phyloP scores from a whole-genome alignment of 2,329 filamentous ascomycete species.

The Huntiella omanensis region DNA sequence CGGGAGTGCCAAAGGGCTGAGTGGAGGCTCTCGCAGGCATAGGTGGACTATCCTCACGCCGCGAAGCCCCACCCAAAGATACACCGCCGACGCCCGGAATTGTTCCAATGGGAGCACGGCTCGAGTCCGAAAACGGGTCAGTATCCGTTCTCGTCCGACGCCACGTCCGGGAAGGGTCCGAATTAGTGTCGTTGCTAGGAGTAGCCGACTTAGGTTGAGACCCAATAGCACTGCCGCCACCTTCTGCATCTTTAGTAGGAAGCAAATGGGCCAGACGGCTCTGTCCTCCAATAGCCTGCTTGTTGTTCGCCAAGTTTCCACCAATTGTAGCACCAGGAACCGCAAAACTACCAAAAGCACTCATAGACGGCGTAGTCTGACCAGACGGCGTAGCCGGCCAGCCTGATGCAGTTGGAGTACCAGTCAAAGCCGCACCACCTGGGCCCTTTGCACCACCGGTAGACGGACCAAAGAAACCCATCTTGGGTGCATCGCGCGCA shows the following conservation, averaged over 20 bases:
- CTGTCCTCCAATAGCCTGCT: constrained; percentile 28
- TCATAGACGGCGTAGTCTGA: constrained; percentile 36
- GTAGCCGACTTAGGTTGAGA: constrained; percentile 22
- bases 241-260: constrained; percentile 35
- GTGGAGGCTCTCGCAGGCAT: constrained; percentile 15
- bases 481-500: constrained; percentile 8
- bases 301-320: constrained; percentile 13
- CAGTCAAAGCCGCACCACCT: constrained; percentile 18
- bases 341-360: constrained; percentile 83
- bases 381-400: constrained; percentile 30
- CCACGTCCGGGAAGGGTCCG: constrained; percentile 31
- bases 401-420: constrained; percentile 27
- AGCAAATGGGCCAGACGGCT: constrained; percentile 77
- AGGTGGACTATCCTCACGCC: constrained; percentile 43
- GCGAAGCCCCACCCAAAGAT: constrained; percentile 30
- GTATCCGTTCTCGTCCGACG: constrained; percentile 49
- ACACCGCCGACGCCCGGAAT: not conserved
- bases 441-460: not conserved
- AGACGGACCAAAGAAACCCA: constrained; percentile 7
- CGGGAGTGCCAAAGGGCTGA: constrained; percentile 23
- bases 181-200: constrained; percentile 15
- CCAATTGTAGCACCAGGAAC: constrained; percentile 38
- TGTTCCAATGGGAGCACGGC: constrained; percentile 19
- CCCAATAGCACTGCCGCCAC: constrained; percentile 16
- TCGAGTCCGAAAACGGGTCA: constrained; percentile 55